Conservation (phyloP, 306 rosid genomes). For the Quercus alba region DNA sequence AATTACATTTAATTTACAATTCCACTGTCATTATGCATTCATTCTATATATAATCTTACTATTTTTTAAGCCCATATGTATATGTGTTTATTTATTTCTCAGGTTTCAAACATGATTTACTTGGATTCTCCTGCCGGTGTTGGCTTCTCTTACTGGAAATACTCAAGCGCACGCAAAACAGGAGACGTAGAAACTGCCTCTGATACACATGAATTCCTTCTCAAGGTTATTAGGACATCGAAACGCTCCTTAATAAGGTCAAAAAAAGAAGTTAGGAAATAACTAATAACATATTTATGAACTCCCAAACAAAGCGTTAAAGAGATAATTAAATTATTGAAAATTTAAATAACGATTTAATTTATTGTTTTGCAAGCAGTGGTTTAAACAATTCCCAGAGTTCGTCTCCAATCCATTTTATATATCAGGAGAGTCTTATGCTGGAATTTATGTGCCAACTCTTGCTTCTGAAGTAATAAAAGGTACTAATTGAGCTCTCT, state of each 20-base stretch:
- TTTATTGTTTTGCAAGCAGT: constrained; percentile 30
- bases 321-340: too few species aligned
- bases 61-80: too few species aligned
- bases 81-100: neutral
- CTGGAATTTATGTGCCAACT: constrained; percentile 80
- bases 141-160: constrained; percentile 44
- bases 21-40: neutral
- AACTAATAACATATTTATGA: too few species aligned
- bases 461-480: constrained; percentile 53
- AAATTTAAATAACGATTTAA: neutral
- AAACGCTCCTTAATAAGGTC: neutral
- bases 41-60: too few species aligned
- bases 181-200: constrained; percentile 48
- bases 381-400: constrained; percentile 74
- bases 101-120: constrained; percentile 55
- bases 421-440: constrained; percentile 78
- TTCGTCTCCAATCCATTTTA: constrained; percentile 63
- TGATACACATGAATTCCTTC: constrained; percentile 46
- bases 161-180: constrained; percentile 25
- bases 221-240: constrained; percentile 14
- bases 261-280: too few species aligned
- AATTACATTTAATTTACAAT: neutral
- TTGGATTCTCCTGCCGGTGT: constrained; percentile 57
- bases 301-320: too few species aligned
- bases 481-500: constrained; percentile 28